Evolutionary conservation across 768 basidiomycete genomes (phyloP), one percentile per base, ranked within the genome.

Genomic region (Hygrophorus pudorinus): DNA sequence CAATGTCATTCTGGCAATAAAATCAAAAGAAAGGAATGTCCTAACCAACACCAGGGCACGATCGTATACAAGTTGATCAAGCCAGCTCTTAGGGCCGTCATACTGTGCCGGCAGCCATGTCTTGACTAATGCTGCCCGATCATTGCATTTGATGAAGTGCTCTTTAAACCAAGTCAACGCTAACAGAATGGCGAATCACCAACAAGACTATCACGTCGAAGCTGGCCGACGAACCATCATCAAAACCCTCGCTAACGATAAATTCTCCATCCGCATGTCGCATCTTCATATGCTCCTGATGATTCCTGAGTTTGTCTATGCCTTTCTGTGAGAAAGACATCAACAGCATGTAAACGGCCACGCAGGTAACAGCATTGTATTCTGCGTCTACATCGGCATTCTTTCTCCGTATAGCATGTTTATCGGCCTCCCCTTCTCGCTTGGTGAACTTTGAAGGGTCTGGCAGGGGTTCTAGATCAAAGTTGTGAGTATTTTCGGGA

Each of bases 251-350:
- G 65, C 81, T 86, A 40, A 85, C 78, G 2, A 76, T 71, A 48
- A 83, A 81, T 51, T 82, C 76, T 4, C 79, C 86, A 21, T 85
- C 80, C 0, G 85, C 81, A 58, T 82, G 71, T 18, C 78, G 71
- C 79, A 85, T 85, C 64, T 79, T 82, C 70, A 88, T 68, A 53
- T 85, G 83, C 54, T 87, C 85, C 58, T 89, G 82, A 58, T 80
- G 77, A 41, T 79, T 75, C 42, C 81, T 67, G 47, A 96, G 73
- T 57, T 76, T 78, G 57, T 91, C 80, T 47, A 96, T 92, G 21
- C 93, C 96, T 63, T 84, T 86, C 63, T 92, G 87, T 43, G 91
- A 80, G 63, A 97, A 97, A 2, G 81, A 77, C 79, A 98, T 86
- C 32, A 91, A 69, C 45, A 89, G 80, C 75, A 93, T 81, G 67